Base-by-base conservation (phyloP, 73 alveolate genomes). In the Vitrella brassicaformis region DNA sequence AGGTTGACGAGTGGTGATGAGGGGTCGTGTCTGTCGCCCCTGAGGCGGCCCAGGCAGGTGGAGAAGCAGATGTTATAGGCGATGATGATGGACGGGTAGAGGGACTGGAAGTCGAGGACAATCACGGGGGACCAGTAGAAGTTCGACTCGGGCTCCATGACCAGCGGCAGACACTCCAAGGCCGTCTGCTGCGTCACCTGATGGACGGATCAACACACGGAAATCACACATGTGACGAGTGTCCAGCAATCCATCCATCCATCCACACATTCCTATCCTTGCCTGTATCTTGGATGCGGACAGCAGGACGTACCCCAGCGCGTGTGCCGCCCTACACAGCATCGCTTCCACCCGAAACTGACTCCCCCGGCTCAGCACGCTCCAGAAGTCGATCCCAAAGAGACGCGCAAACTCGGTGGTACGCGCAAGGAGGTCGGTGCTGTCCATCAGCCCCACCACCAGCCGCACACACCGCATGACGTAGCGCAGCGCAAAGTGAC, bases 61-160 rank as follows among this genome's bases (percentile, higher is more conserved):
- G 98, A 89, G 79, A 88, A 97, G 85, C 99, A 95, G 47, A 95
- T 66, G 81, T 97, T 97, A 87, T 97, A 94, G 0, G 98, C 98
- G 31, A 97, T 96, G 93, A 95, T 90, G 31, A 93, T 87, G 26
- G 95, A 84, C 0, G 98, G 98, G 80, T 92, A 93, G 72, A 93
- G 80, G 73, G 95, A 81, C n/a, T 95, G 93, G 87, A 97, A 97
- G 88, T 97, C 99, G 69, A 97, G 89, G 66, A 97, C 98, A 14
- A 90, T 78, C 19, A 97, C 98, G 39, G 99, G 99, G 72, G 91
- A 92, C 47, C 85, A 73, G 73, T 86, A 89, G 80, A 87, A 88
- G 70, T 77, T 78, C 71, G 90, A 89, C 74, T 84, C 81, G 46
- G 99, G 99, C 76, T 97, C 99, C 93, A 95, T 87, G 28, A 97